A percentile compares a stretch with the other conserved stretches of the same genome.
phyloP scores from a whole-genome alignment of 345 rosid species.

The Hibiscus mutabilis region DNA sequence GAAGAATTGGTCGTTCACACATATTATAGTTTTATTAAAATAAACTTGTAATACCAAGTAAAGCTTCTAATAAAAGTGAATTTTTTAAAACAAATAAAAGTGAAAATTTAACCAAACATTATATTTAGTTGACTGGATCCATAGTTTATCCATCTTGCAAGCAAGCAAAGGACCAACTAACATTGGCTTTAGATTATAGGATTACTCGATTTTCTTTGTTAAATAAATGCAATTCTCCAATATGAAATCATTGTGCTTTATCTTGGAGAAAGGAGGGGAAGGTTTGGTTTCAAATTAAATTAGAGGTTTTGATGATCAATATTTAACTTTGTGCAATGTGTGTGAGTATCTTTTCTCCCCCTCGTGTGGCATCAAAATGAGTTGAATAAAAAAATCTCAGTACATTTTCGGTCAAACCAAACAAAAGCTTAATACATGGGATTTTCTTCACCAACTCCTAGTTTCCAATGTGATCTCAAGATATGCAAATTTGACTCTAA shows the following conservation, averaged over 20 bases:
- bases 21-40: too few species aligned
- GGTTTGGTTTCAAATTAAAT: background rate
- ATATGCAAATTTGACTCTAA: background rate
- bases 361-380: background rate
- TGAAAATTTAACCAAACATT: too few species aligned
- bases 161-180: conserved; percentile 34
- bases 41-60: background rate
- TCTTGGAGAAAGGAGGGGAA: background rate
- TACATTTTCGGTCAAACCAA: background rate
- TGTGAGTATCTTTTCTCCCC: background rate
- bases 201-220: background rate
- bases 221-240: background rate
- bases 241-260: background rate
- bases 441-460: conserved; percentile 2
- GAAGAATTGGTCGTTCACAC: too few species aligned
- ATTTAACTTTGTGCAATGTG: background rate
- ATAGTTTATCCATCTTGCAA: conserved; percentile 13
- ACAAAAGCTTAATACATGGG: background rate
- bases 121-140: background rate
- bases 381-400: background rate
- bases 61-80: background rate
- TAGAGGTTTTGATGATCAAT: background rate
- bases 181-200: conserved; percentile 24
- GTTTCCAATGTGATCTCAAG: background rate
- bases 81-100: too few species aligned